A percentile compares a stretch with the other conserved stretches of the same genome.
phyloP scores from a whole-genome alignment of 176 grass and related monocot species.

The Eragrostis curvula region DNA sequence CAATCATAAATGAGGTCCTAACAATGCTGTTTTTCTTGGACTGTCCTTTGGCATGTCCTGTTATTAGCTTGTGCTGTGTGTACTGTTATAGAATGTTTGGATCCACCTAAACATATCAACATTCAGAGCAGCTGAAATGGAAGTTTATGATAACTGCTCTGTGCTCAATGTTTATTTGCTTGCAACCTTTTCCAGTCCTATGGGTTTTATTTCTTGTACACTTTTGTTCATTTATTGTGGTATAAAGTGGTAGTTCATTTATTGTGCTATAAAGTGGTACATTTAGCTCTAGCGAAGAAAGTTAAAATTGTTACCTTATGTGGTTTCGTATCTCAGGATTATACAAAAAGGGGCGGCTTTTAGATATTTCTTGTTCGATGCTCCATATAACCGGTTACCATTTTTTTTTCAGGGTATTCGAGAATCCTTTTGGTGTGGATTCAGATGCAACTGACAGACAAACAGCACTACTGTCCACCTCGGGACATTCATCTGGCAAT shows the following conservation, averaged over 20 bases:
- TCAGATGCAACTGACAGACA: conserved; percentile 38
- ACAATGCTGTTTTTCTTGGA: not conserved
- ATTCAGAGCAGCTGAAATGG: not conserved
- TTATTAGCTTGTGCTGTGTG: not conserved
- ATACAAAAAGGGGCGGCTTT: not conserved
- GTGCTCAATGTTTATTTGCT: not conserved
- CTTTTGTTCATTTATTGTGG: not conserved
- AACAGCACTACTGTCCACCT: conserved; percentile 39
- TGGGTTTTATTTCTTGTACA: not conserved
- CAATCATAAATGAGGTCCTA: conserved; percentile 17
- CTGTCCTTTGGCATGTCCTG: not conserved
- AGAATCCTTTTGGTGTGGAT: conserved; percentile 40
- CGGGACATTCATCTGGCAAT: conserved; percentile 51
- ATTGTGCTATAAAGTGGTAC: not conserved
- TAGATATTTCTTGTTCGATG: conserved; percentile 3
- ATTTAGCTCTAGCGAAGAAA: not conserved
- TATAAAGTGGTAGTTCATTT: not conserved
- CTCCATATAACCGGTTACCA: conserved; percentile 10
- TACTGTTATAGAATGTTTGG: not conserved
- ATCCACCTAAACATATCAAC: conserved; percentile 3
- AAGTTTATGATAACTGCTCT: not conserved
- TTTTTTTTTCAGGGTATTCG: conserved; percentile 55
- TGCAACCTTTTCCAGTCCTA: not conserved
- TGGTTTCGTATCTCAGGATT: not conserved
- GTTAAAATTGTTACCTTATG: not conserved